Evolutionary conservation across 352 stramenopile genomes (phyloP), one percentile per base, ranked within the genome.

Genomic region (Phytophthora rubi): DNA sequence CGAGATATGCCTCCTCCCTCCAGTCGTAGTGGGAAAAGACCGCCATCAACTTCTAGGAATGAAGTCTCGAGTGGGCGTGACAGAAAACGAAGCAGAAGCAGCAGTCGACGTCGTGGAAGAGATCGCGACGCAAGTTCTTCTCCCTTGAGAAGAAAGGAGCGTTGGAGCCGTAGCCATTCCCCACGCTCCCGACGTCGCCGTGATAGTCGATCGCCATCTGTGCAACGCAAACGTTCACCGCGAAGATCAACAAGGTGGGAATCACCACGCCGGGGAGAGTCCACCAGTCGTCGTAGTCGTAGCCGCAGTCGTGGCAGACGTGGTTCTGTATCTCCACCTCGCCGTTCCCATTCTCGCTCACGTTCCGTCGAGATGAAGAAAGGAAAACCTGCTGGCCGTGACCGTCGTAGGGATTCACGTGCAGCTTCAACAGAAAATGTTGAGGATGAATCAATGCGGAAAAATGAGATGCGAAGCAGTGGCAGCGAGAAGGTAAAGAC

Each of bases 331-430:
- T 75, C 65, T 48, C 18, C 60, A 53, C 54, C 30, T 59, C 65
- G 49, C 12, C 66, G 54, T 10, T 80, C 76, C 10, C 66, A 52
- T 10, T 78, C 75, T 45, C 62, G 45, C 9, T 88, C 77, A 37
- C 66, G 71, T 49, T 79, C 33, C 9, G 16, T 39, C 16, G 53
- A 59, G 12, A 8, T 39, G 49, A 65, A 70, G 26, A 53, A 64
- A 18, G 48, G 71, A 12, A 66, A 28, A 44, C 21, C 28, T 45
- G 26, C 15, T 26, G 30, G 39, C 49, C 28, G 30, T 4, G 32
- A 54, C 39, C 33, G 15, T 59, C 48, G 26, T 56, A 65, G 47
- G 13, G 16, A 21, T 21, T 53, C 33, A 9, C 23, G 4, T 26
- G 37, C 57, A 37, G 3, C 44, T 54, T 35, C 18, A 21, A 21